Base-by-base conservation (phyloP, 257 asterid species). In the Gentiana macrophylla region DNA sequence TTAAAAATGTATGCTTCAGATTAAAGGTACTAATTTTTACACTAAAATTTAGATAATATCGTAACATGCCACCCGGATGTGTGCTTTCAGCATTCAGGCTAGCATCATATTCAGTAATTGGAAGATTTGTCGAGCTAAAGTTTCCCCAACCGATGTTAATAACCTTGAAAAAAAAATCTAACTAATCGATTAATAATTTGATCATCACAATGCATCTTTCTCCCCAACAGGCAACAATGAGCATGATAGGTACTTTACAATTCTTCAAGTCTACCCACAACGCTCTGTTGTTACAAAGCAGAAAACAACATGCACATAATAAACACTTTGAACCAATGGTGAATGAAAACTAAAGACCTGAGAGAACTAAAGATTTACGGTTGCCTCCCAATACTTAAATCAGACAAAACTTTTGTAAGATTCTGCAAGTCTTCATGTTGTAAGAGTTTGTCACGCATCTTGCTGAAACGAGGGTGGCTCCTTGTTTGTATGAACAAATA, bases 331-430 rank as follows among this genome's bases (percentile, higher is more conserved):
- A 15, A 15, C 24, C 24, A 15, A 15, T 15, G 24, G 24, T 15
- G 24, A 15, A 15, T 15, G 24, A 15, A 15, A 15, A 15, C 24
- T 15, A 15, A 15, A 15, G 24, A 15, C 24, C 24, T 15, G 24
- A 15, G 24, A 15, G 24, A 15, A 15, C 24, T 15, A 15, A 67
- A 60, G 53, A 79, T 95, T 83, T 78, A 92, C 97, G 68, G 84
- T 37, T 92, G 98, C 73, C 90, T 81, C 79, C 97, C 98, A 46
- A 82, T 80, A 63, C 95, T 92, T 53, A 73, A 67, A 67, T 77
- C 97, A 50, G 93, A 77, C 33, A 92, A 62, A 15, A 77, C 70
- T 77, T 66, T 83, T 35, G 86, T 88, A 32, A 92, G 95, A 62
- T 78, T 77, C 63, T 63, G 80, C 74, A 85, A 52, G 57, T 92